Evolutionary conservation across 805 yeast species (phyloP).

Genomic region (Lipomyces yamanashiensis): DNA sequence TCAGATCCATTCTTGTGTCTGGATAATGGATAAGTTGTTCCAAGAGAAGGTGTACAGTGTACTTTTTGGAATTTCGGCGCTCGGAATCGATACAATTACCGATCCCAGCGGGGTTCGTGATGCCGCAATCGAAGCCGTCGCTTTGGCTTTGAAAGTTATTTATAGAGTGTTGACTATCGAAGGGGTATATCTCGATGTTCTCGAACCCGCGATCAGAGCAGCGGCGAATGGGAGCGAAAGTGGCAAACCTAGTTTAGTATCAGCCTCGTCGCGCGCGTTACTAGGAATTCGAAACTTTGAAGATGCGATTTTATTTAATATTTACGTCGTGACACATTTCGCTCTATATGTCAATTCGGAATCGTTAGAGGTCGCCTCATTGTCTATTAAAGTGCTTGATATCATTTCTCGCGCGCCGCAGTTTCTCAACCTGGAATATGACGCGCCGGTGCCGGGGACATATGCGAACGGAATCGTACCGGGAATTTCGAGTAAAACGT

Average conservation of each 20-base stretch:
- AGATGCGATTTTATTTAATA: conserved; percentile 71
- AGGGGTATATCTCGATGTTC: conserved; percentile 60
- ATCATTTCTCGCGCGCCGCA: conserved; percentile 56
- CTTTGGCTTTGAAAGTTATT: conserved; percentile 52
- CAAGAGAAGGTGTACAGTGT: conserved; percentile 60
- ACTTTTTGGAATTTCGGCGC: conserved; percentile 60
- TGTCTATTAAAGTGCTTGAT: conserved; percentile 63
- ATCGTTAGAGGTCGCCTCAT: conserved; percentile 44
- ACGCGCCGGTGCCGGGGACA: conserved; percentile 29
- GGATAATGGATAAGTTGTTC: conserved; percentile 65
- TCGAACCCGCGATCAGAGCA: conserved; percentile 49
- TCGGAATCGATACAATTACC: conserved; percentile 63
- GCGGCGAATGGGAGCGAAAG: conserved; percentile 4
- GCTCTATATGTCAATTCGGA: conserved; percentile 73
- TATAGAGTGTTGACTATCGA: conserved; percentile 57
- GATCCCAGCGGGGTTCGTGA: conserved; percentile 40
- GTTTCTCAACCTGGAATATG: conserved; percentile 45
- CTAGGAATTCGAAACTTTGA: conserved; percentile 57
- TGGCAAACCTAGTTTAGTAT: conserved; percentile 6
- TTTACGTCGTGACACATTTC: conserved; percentile 73
- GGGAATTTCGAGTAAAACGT: conserved; percentile 18
- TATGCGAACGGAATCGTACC: conserved; percentile 28
- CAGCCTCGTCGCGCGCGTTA: conserved; percentile 58
- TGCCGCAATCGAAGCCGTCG: conserved; percentile 44
- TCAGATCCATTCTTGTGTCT: conserved; percentile 71